phyloP scores from a whole-genome alignment of 805 yeast species.

The Sporopachydermia quercuum region DNA sequence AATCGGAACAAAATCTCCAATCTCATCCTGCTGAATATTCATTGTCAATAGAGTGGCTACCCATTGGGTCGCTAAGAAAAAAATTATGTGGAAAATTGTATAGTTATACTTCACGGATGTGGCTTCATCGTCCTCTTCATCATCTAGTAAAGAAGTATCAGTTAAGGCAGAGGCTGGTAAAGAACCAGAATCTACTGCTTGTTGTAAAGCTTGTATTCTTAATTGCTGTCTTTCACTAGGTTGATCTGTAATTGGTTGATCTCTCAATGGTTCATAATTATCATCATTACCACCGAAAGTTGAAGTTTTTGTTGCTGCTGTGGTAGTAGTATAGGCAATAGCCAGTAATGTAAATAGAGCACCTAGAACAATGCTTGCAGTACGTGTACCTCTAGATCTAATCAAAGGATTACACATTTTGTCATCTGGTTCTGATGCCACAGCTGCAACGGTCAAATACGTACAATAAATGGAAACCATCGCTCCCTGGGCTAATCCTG shows the following conservation, averaged over 20 bases:
- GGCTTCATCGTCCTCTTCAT: conserved; percentile 40
- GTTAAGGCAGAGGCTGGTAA: conserved; percentile 82
- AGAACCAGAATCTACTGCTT: conserved; percentile 94
- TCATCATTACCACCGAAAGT: conserved; percentile 33
- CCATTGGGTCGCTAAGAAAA: conserved; percentile 93
- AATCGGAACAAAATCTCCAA: conserved; percentile 88
- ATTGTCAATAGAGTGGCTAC: conserved; percentile 87
- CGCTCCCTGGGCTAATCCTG: conserved; percentile 92
- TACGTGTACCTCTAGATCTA: conserved; percentile 79
- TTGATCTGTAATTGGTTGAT: conserved; percentile 25
- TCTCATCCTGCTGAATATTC: conserved; percentile 71
- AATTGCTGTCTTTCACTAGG: conserved; percentile 51
- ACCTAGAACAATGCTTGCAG: conserved; percentile 75
- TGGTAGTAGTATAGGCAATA: conserved; percentile 90
- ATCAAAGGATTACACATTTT: conserved; percentile 81
- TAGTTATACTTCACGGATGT: conserved; percentile 67
- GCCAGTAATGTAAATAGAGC: conserved; percentile 91
- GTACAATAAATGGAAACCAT: conserved; percentile 93
- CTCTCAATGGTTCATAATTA: conserved; percentile 26
- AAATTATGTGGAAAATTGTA: conserved; percentile 76
- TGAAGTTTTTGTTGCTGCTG: conserved; percentile 77
- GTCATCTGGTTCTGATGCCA: conserved; percentile 94
- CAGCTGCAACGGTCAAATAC: conserved; percentile 80
- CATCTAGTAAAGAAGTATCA: conserved; percentile 32
- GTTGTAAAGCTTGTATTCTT: conserved; percentile 76